These are phyloP conservation scores for Annulohypoxylon nitens DNA, from an alignment of 495 filamentous ascomycete genomes.

Conservation along the genomic window DNA sequence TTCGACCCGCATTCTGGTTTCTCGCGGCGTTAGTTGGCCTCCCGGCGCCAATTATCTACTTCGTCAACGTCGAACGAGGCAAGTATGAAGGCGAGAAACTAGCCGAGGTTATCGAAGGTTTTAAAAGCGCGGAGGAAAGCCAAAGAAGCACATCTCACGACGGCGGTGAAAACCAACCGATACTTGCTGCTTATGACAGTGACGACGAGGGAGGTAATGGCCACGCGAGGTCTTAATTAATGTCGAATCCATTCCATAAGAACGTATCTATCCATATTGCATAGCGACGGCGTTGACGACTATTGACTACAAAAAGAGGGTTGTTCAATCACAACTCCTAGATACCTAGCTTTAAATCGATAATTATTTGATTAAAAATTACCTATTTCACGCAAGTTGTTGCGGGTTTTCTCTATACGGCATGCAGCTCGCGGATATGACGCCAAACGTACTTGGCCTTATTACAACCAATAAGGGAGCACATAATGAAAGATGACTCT, in stretches of 20 bases:
- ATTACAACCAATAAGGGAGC: background rate
- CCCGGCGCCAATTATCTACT: conserved; percentile 84
- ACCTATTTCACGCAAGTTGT: background rate
- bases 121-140: conserved; percentile 53
- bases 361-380: conserved; percentile 23
- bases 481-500: background rate
- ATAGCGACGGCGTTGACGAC: conserved; percentile 45
- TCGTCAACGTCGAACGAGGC: conserved; percentile 91
- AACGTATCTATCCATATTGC: conserved; percentile 46
- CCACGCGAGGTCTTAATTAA: conserved; percentile 19
- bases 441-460: background rate
- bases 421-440: conserved; percentile 17
- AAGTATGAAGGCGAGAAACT: conserved; percentile 80
- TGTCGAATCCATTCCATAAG: conserved; percentile 5
- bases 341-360: background rate
- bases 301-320: background rate
- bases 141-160: conserved; percentile 31
- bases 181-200: conserved; percentile 54
- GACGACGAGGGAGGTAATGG: conserved; percentile 29
- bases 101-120: conserved; percentile 74
- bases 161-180: conserved; percentile 48
- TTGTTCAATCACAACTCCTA: background rate
- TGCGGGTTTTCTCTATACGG: conserved; percentile 1
- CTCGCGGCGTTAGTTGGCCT: conserved; percentile 84
- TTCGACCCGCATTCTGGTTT: conserved; percentile 94